Base-by-base conservation (phyloP, 768 basidiomycete genomes). In the Auricularia sp. region DNA sequence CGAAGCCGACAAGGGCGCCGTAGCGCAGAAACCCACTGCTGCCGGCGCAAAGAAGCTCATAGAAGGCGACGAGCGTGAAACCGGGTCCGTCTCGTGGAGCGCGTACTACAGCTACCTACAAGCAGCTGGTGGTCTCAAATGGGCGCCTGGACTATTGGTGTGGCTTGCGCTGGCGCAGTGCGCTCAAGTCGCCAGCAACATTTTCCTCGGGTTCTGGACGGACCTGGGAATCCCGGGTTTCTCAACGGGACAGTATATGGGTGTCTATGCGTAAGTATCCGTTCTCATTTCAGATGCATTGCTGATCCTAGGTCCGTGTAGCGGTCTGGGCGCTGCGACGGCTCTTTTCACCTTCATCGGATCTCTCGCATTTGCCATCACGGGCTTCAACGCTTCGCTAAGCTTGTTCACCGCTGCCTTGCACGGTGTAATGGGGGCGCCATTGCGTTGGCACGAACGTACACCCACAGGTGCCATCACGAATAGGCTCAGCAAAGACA, bases 151-250 rank as follows among this genome's bases (percentile, higher is more conserved):
- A 8, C 75, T 87, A 16, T 61, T 83, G 0, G 23, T 73, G 0
- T 68, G 85, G 16, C 71, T 87, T 6, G 67, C 78, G 3, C 60
- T 87, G 0, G 73, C 74, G 10, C 84, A 90, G 70, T 78, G 71
- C 1, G 76, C 83, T n/a, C 75, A 78, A 73, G 87, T 90, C 39
- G 83, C 80, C 0, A 86, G 83, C 67, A 86, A 81, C 36, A 71
- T 92, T 3, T 84, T 88, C 76, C 79, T 92, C 21, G 88, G 88
- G 0, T 89, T 86, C 68, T 92, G 89, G 89, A 85, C 85, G 0
- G 77, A 78, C 1, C 65, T 76, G 18, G 81, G 76, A 18, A 81
- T 90, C 16, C 64, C 69, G 5, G 80, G 83, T 1, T 87, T 89
- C 70, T 70, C 47, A 3, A 82, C 87, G 70, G 83, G 81, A 0